Base-by-base conservation (phyloP, 257 asterid species). In the Solanum clarkiae region DNA sequence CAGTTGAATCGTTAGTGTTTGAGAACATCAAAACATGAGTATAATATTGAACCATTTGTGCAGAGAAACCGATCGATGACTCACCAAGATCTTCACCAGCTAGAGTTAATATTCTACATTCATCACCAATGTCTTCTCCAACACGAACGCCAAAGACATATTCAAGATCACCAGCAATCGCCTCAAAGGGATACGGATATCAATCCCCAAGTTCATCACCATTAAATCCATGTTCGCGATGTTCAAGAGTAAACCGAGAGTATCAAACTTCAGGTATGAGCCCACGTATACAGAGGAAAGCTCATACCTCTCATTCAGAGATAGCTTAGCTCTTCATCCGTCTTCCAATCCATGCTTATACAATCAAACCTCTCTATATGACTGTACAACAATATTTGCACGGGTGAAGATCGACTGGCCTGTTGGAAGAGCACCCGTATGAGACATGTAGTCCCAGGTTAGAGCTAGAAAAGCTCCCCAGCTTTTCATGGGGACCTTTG, bases 161-260 rank as follows among this genome's bases (percentile, higher is more conserved):
- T 57, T 54, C 89, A 74, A 87, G 36, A 62, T 44, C 90, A 15
- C 63, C 86, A 26, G 68, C 77, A 24, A 18, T 53, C 36, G 56
- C 84, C 62, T 79, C 84, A 5, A 89, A 85, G 86, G 94, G 88
- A 79, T 77, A 51, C 1, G 16, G 0, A 77, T 80, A 86, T 85
- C 83, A 86, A 77, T 92, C 95, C 8, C 91, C 92, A 55, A 63
- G 82, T 20, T 84, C 87, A 15, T 90, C 96, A 18, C 93, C 97
- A 18, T 44, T 93, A 85, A 83, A 88, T 80, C 91, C 91, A 12
- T 87, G 90, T 65, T 32, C 81, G 4, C 90, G 94, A 59, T 87
- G 87, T 72, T 56, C 93, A 4, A 84, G 92, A 77, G 85, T 88
- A 22, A 84, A 87, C 62, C 86, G 87, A 86, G 91, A 87, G 80